Evolutionary conservation across 2,329 filamentous ascomycete species (phyloP), one percentile per base, ranked within the genome.

Genomic region (Pseudogymnoascus sp.): DNA sequence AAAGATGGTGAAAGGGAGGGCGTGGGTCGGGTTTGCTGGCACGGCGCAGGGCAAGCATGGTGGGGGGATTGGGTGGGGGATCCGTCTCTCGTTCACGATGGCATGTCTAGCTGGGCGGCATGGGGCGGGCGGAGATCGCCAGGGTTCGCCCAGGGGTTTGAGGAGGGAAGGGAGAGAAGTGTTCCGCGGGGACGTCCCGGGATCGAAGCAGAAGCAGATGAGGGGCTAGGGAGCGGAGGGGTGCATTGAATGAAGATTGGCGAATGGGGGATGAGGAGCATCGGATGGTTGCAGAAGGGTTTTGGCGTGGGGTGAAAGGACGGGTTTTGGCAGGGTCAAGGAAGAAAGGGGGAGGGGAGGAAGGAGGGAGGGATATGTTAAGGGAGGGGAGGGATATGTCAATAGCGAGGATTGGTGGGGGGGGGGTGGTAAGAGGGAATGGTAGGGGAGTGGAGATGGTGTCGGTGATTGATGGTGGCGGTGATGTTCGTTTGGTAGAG

Each of bases 1-100:
- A 37, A 60, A 29, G 34, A 60, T 40, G 59, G 59, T 60, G 59
- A 60, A 60, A 60, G 59, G 59, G 47, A 54, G 26, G 7, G 47
- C 47, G n/a, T 34, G 14, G 26, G 4, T n/a, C 31, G 47, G 47
- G 47, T 54, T 34, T 54, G 47, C 47, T 54, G 14, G n/a, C 47
- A 54, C 47, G n/a, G 26, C 47, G 47, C 47, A 54, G 47, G 47
- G 47, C 47, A 54, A 54, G 47, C 47, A 54, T 54, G 47, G 47
- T 54, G 47, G 47, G 47, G 26, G 7, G 47, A 31, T 11, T 31
- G 14, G 26, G 23, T 16, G 23, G 47, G 47, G 47, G 26, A 54
- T 54, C 14, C 11, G 47, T 54, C 10, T 54, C 47, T 31, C 8
- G 47, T 16, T 54, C 47, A 54, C 47, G 47, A 16, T 54, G 47